Evolutionary conservation across 169 alveolate species (phyloP).

Genomic region (Cryptosporidium ryanae): DNA sequence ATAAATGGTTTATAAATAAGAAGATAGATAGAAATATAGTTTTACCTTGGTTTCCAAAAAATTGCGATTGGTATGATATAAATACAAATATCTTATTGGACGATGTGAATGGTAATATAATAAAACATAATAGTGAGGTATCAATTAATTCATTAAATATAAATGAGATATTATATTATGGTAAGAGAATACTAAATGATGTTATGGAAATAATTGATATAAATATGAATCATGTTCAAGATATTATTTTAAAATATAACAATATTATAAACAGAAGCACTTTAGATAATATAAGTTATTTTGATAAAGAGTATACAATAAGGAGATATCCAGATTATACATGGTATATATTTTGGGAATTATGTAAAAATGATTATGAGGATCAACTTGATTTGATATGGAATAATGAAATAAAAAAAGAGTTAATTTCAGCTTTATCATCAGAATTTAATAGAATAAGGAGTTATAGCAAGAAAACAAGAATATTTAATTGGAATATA

Average conservation of each 20-base stretch:
- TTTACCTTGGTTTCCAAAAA: conserved; percentile 63
- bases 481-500: conserved; percentile 19
- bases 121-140: not conserved
- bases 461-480: not conserved
- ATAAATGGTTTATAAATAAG: conserved; percentile 25
- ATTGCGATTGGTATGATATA: conserved; percentile 58
- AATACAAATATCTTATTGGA: conserved; percentile 22
- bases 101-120: not conserved
- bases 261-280: not conserved
- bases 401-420: conserved; percentile 30
- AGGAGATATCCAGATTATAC: conserved; percentile 67
- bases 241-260: not conserved
- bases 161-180: not conserved
- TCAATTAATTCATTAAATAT: not conserved
- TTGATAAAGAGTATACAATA: conserved; percentile 14
- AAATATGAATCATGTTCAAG: conserved; percentile 3
- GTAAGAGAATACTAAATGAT: not conserved
- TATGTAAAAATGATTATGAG: conserved; percentile 34
- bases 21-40: not conserved
- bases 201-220: not conserved
- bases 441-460: conserved; percentile 10
- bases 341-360: conserved; percentile 70
- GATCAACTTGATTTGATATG: conserved; percentile 72
- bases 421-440: not conserved
- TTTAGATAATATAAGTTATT: not conserved